Evolutionary conservation across 2,329 filamentous ascomycete genomes (phyloP).

Genomic region (Alternaria consortialis): DNA sequence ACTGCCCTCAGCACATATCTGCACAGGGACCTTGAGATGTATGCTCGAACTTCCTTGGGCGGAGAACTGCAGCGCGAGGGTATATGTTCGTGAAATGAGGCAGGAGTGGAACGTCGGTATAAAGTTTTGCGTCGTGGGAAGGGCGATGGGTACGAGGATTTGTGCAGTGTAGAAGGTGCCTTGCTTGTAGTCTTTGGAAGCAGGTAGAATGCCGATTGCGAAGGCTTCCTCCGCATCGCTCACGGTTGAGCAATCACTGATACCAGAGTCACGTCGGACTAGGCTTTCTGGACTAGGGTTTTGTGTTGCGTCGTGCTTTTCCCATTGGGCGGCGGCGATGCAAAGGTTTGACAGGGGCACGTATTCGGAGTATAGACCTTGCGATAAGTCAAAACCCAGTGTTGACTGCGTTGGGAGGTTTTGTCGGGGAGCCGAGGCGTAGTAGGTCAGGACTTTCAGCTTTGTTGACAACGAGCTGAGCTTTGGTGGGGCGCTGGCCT

Average conservation of each 20-base stretch:
- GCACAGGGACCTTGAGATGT: slow-evolving; percentile 57
- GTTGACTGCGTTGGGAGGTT: slow-evolving; percentile 58
- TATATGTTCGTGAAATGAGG: slow-evolving; percentile 70
- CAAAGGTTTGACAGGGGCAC: slow-evolving; percentile 64
- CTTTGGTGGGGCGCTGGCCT: slow-evolving; percentile 60
- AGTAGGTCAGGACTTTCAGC: slow-evolving; percentile 67
- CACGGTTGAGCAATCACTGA: slow-evolving; percentile 46
- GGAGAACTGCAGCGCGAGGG: slow-evolving; percentile 66
- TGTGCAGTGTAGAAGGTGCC: slow-evolving; percentile 67
- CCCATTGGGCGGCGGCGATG: slow-evolving; percentile 67
- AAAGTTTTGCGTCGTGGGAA: slow-evolving; percentile 69
- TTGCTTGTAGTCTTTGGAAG: slow-evolving; percentile 55
- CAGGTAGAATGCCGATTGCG: slow-evolving; percentile 42
- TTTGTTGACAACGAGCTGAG: slow-evolving; percentile 63
- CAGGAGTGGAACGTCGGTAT: slow-evolving; percentile 76
- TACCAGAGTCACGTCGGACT: slow-evolving; percentile 54
- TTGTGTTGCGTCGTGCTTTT: slow-evolving; percentile 53
- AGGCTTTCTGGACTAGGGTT: slow-evolving; percentile 39
- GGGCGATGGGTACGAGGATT: slow-evolving; percentile 69
- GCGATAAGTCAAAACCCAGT: slow-evolving; percentile 57
- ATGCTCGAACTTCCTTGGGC: slow-evolving; percentile 52
- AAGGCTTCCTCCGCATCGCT: slow-evolving; percentile 27
- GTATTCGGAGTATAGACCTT: slow-evolving; percentile 63
- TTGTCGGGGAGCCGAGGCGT: slow-evolving; percentile 60
- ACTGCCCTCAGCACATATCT: slow-evolving; percentile 54